phyloP scores from a whole-genome alignment of 371 early-diverging fungal species.

The Rhizomucor pusillus region DNA sequence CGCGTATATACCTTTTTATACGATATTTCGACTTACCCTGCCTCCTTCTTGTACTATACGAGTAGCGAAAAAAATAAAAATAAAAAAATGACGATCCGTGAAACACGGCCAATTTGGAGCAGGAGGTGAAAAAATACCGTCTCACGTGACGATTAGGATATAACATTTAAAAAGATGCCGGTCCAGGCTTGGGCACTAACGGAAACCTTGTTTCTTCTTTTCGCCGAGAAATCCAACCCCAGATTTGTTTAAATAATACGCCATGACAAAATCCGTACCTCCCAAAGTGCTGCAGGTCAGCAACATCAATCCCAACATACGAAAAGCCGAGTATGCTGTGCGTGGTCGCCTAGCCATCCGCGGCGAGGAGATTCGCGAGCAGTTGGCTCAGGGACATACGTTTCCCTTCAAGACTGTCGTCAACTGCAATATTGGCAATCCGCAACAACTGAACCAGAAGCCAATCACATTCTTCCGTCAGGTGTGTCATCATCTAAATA shows the following conservation, averaged over 20 bases:
- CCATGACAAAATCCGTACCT: background rate
- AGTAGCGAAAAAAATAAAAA: no score
- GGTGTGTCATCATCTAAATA: constrained; percentile 38
- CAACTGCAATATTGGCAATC: constrained; percentile 97
- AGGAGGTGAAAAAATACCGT: background rate
- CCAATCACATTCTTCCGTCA: constrained; percentile 98
- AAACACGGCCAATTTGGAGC: no score
- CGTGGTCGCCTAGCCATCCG: constrained; percentile 94
- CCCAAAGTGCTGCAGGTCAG: constrained; percentile 61
- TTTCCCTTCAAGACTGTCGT: constrained; percentile 79
- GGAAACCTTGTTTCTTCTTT: background rate
- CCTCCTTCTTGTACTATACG: no score
- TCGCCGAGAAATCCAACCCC: background rate
- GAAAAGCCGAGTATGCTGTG: constrained; percentile 92
- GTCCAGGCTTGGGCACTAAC: background rate
- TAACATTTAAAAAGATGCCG: background rate
- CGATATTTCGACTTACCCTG: no score
- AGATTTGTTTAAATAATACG: background rate
- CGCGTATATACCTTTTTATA: no score
- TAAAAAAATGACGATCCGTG: no score
- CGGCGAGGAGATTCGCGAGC: constrained; percentile 83
- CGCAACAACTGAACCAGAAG: constrained; percentile 91
- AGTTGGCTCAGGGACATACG: constrained; percentile 40
- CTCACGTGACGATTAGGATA: background rate
- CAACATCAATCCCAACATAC: constrained; percentile 71